These are phyloP conservation scores for Litsea cubeba DNA, from an alignment of 164 flowering plant species.

Conservation along the genomic window DNA sequence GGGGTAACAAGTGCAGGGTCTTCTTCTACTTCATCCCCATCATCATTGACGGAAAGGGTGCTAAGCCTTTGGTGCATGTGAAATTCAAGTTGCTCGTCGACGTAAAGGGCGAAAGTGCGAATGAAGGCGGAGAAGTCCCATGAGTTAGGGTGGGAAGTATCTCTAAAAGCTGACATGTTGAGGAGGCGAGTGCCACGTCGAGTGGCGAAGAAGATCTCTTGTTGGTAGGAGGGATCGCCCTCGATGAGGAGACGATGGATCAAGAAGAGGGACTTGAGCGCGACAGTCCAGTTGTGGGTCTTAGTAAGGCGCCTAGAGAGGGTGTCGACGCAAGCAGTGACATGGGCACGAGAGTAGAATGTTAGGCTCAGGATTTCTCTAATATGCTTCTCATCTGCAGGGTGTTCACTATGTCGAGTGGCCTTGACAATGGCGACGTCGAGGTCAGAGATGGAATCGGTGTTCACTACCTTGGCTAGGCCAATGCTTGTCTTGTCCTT, in stretches of 20 bases:
- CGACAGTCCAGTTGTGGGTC: conserved; percentile 84
- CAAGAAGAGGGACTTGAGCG: conserved; percentile 63
- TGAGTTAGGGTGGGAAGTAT: conserved; percentile 41
- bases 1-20: conserved; percentile 18
- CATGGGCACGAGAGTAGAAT: conserved; percentile 42
- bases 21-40: background rate
- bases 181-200: conserved; percentile 29
- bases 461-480: conserved; percentile 44
- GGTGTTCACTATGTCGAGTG: conserved; percentile 78
- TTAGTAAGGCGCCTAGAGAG: conserved; percentile 65
- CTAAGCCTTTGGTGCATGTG: conserved; percentile 47
- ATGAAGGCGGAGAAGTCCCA: conserved; percentile 92
- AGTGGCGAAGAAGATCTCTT: conserved; percentile 28
- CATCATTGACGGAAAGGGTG: background rate
- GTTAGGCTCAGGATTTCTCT: conserved; percentile 55
- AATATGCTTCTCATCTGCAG: conserved; percentile 65
- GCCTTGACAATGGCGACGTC: conserved; percentile 88
- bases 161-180: conserved; percentile 82
- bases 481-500: conserved; percentile 62
- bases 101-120: conserved; percentile 59
- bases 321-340: conserved; percentile 49
- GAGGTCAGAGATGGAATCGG: conserved; percentile 56
- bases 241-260: conserved; percentile 61
- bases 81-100: conserved; percentile 74
- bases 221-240: conserved; percentile 65